Percentiles rank a stretch among this genome's conserved stretches.
phyloP scores from a whole-genome alignment of 2,329 filamentous ascomycete genomes.

The Paecilomyces sp. region DNA sequence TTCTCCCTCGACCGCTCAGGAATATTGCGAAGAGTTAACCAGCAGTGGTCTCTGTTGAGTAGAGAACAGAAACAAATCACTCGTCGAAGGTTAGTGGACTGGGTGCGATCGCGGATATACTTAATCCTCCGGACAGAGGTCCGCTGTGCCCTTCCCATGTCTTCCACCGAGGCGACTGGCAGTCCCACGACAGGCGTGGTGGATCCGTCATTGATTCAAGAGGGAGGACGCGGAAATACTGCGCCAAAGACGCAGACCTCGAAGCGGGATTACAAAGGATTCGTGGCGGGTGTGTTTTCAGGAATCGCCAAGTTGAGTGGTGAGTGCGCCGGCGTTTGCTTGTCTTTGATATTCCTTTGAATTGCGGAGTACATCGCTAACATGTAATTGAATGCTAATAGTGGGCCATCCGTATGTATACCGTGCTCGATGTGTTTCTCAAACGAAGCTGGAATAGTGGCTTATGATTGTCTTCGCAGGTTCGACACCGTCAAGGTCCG shows the following conservation, averaged over 20 bases:
- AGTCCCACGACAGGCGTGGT: neutral
- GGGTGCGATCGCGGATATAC: neutral
- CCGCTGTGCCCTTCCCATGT: neutral
- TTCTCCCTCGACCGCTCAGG: neutral
- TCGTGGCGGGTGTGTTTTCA: conserved; percentile 92
- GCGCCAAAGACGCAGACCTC: neutral
- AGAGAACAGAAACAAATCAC: neutral
- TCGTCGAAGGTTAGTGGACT: too few relatives aligned
- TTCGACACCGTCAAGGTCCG: conserved; percentile 98
- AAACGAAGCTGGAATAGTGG: conserved; percentile 5
- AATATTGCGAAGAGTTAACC: neutral
- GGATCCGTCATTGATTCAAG: neutral
- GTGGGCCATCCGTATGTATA: conserved; percentile 53
- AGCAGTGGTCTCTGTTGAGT: neutral
- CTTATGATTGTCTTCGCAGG: conserved; percentile 28
- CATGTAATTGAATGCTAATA: conserved; percentile 17
- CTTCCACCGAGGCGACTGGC: neutral
- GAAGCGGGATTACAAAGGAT: conserved; percentile 74
- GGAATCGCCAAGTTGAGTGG: conserved; percentile 84
- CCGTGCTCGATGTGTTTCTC: conserved; percentile 1
- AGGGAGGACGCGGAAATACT: neutral
- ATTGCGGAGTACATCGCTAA: conserved; percentile 3
- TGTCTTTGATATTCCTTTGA: neutral
- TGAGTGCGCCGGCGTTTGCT: conserved; percentile 32
- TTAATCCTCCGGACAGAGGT: neutral